A percentile compares a stretch with the other conserved stretches of the same genome.
phyloP scores from a whole-genome alignment of 306 rosid species.

The Lagenaria siceraria region DNA sequence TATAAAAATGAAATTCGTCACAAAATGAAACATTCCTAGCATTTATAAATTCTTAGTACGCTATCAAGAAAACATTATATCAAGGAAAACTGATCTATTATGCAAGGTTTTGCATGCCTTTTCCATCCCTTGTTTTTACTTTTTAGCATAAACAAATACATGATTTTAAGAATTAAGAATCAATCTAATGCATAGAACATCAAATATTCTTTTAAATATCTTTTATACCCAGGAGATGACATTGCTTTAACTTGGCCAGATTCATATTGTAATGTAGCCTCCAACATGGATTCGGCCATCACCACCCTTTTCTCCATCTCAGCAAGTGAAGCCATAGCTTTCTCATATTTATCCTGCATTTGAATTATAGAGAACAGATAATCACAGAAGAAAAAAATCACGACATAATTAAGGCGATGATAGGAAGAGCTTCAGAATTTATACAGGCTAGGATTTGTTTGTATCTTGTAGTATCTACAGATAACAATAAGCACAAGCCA shows the following conservation, averaged over 20 bases:
- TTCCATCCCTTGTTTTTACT: not conserved
- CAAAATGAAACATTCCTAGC: not conserved
- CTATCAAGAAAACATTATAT: not conserved
- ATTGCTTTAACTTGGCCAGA: conserved; percentile 81
- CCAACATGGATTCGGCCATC: conserved; percentile 85
- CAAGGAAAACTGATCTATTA: not conserved
- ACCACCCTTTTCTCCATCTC: conserved; percentile 76
- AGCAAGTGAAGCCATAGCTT: conserved; percentile 46
- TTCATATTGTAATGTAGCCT: conserved; percentile 91
- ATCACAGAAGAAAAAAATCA: not conserved
- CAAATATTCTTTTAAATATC: not conserved
- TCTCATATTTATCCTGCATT: conserved; percentile 86
- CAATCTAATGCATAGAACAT: not conserved
- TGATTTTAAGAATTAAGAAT: not conserved
- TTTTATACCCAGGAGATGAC: conserved; percentile 62
- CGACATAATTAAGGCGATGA: not conserved
- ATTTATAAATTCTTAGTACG: not conserved
- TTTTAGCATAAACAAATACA: not conserved
- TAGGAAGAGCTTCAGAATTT: not conserved
- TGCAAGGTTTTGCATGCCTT: not conserved
- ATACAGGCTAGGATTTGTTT: not conserved
- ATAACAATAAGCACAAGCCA: not conserved
- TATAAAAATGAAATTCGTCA: conserved; percentile 9
- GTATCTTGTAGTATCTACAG: not conserved
- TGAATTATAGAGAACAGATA: not conserved